These are phyloP conservation scores for Tremella fuciformis DNA, from an alignment of 768 basidiomycete genomes.

Conservation along the genomic window DNA sequence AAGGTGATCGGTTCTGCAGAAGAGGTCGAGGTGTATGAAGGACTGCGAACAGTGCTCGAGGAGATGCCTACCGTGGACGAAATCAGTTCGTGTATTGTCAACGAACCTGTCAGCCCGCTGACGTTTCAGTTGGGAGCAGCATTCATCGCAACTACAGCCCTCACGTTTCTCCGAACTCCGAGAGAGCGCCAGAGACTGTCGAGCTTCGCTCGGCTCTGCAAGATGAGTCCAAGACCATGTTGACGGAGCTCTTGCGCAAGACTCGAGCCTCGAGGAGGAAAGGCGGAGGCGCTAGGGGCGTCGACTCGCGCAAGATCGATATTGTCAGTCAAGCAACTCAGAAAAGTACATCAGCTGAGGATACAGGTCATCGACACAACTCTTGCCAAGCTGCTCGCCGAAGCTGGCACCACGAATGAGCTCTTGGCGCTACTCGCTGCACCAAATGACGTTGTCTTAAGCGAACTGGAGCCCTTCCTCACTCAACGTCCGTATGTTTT, in stretches of 20 bases:
- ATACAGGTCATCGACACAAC: constrained; percentile 74
- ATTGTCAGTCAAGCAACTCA: constrained; percentile 23
- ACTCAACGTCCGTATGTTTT: constrained; percentile 63
- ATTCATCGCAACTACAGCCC: constrained; percentile 91
- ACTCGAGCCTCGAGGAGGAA: constrained; percentile 56
- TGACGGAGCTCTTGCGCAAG: constrained; percentile 66
- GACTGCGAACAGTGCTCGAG: constrained; percentile 70
- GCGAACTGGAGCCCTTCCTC: constrained; percentile 65
- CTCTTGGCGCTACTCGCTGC: constrained; percentile 62
- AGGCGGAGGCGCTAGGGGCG: constrained; percentile 34
- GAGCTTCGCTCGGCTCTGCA: constrained; percentile 66
- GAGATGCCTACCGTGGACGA: constrained; percentile 69
- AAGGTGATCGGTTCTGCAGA: constrained; percentile 58
- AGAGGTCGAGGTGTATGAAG: constrained; percentile 68
- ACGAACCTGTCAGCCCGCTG: not conserved
- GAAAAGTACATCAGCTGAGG: not conserved
- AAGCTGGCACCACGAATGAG: constrained; percentile 62
- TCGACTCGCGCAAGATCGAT: constrained; percentile 46
- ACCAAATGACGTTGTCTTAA: constrained; percentile 59
- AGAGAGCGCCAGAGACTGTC: constrained; percentile 65
- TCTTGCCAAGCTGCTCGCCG: constrained; percentile 69
- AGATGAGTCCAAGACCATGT: constrained; percentile 70
- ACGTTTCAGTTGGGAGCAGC: constrained; percentile 68
- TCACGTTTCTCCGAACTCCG: constrained; percentile 69
- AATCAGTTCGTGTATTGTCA: constrained; percentile 66